A percentile compares a stretch with the other conserved stretches of the same genome.
phyloP scores from a whole-genome alignment of 2,329 filamentous ascomycete species.

The Lecanoromycetidae sp. region DNA sequence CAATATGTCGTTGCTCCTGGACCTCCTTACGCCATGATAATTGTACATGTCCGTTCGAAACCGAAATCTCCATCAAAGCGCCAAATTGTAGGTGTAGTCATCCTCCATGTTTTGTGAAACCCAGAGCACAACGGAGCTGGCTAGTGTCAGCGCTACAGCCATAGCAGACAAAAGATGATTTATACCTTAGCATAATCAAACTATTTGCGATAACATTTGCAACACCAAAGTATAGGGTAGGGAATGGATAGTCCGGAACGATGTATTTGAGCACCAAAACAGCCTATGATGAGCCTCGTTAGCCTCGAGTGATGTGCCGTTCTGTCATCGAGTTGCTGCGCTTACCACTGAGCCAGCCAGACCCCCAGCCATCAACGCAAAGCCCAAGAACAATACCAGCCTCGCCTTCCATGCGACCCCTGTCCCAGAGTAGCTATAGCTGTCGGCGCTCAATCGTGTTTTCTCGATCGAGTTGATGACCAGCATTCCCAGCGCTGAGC shows the following conservation, averaged over 20 bases:
- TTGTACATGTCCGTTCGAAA: background rate
- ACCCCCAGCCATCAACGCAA: constrained; percentile 56
- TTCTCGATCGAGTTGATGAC: constrained; percentile 64
- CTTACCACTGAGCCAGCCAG: constrained; percentile 51
- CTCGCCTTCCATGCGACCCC: constrained; percentile 60
- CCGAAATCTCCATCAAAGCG: constrained; percentile 35
- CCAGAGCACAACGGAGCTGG: constrained; percentile 53
- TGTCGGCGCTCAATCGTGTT: constrained; percentile 50
- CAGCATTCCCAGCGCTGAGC: constrained; percentile 56
- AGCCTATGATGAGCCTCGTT: constrained; percentile 30
- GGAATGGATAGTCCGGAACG: constrained; percentile 46
- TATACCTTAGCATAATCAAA: constrained; percentile 55
- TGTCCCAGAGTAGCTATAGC: constrained; percentile 51
- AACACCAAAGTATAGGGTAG: constrained; percentile 55
- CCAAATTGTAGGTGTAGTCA: constrained; percentile 58
- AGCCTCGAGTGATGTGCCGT: too few relatives aligned
- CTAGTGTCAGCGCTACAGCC: background rate
- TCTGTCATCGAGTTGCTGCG: too few relatives aligned
- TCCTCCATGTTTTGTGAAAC: constrained; percentile 62
- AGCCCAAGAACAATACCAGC: constrained; percentile 56
- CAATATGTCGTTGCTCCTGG: background rate
- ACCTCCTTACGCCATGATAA: background rate
- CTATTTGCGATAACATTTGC: constrained; percentile 54
- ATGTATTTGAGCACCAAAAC: constrained; percentile 58
- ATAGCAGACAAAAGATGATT: background rate